Evolutionary conservation across 2,329 filamentous ascomycete genomes (phyloP).

Genomic region (Penicillium sp.): DNA sequence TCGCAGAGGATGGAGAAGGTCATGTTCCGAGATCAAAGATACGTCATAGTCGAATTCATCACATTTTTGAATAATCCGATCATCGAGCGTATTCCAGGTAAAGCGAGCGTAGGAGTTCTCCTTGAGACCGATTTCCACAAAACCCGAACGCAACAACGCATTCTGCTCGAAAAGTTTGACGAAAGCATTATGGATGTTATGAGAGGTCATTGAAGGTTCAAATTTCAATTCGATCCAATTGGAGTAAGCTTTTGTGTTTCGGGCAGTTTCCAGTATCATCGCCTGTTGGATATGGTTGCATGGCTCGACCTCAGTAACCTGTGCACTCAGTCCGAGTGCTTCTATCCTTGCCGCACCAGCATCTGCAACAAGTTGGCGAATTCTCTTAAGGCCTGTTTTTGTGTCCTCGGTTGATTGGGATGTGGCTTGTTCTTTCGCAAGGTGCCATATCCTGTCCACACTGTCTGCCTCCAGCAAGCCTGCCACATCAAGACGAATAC

Average conservation of each 20-base stretch:
- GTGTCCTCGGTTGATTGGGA: constrained; percentile 25
- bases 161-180: constrained; percentile 58
- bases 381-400: constrained; percentile 15
- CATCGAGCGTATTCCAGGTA: constrained; percentile 60
- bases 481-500: constrained; percentile 61
- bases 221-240: constrained; percentile 76
- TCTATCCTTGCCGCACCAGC: constrained; percentile 51
- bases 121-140: constrained; percentile 56
- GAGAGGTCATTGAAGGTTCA: constrained; percentile 35
- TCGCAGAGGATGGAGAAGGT: constrained; percentile 63
- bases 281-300: constrained; percentile 77
- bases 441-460: constrained; percentile 42
- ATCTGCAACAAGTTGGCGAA: constrained; percentile 26
- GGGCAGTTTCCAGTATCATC: constrained; percentile 77
- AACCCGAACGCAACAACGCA: constrained; percentile 74
- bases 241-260: constrained; percentile 67
- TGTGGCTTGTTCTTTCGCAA: constrained; percentile 29
- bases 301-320: constrained; percentile 50
- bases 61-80: constrained; percentile 51
- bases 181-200: constrained; percentile 57
- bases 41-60: constrained; percentile 47
- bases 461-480: constrained; percentile 65
- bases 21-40: constrained; percentile 34
- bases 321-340: constrained; percentile 23
- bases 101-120: constrained; percentile 63